phyloP scores from a whole-genome alignment of 2,329 filamentous ascomycete genomes.

The Dothidotthia symphoricarpi region DNA sequence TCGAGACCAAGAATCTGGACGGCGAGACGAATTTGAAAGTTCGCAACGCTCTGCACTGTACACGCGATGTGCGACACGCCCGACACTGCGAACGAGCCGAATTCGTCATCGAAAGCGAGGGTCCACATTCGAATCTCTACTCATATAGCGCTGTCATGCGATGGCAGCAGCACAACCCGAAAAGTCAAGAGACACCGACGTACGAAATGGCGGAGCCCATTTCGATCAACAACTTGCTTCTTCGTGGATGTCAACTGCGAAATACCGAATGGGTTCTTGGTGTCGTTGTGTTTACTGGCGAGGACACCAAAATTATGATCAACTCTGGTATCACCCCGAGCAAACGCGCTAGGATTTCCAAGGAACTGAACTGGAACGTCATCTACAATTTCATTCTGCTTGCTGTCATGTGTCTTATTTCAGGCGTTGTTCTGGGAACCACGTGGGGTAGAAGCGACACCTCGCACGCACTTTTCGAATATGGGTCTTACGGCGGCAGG shows the following conservation, averaged over 20 bases:
- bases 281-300: constrained; percentile 88
- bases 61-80: constrained; percentile 79
- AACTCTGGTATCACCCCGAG: constrained; percentile 94
- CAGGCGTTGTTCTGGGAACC: constrained; percentile 79
- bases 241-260: constrained; percentile 87
- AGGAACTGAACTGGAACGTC: constrained; percentile 95
- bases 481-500: constrained; percentile 71
- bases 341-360: constrained; percentile 86
- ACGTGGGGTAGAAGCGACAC: constrained; percentile 74
- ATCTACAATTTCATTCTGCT: constrained; percentile 93
- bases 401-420: constrained; percentile 82
- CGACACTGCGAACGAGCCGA: constrained; percentile 87
- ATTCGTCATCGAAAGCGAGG: constrained; percentile 86
- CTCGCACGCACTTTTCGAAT: constrained; percentile 80
- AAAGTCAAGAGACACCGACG: constrained; percentile 60
- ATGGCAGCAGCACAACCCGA: constrained; percentile 74
- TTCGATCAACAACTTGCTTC: constrained; percentile 88
- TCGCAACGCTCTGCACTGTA: constrained; percentile 83
- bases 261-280: constrained; percentile 97
- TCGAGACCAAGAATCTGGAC: constrained; percentile 97
- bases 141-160: constrained; percentile 86
- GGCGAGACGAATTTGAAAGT: constrained; percentile 98
- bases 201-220: constrained; percentile 89
- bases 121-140: constrained; percentile 90
- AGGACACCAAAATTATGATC: constrained; percentile 99